Evolutionary conservation across 2,329 filamentous ascomycete species (phyloP).

Genomic region (Keithomyces neogunnii): DNA sequence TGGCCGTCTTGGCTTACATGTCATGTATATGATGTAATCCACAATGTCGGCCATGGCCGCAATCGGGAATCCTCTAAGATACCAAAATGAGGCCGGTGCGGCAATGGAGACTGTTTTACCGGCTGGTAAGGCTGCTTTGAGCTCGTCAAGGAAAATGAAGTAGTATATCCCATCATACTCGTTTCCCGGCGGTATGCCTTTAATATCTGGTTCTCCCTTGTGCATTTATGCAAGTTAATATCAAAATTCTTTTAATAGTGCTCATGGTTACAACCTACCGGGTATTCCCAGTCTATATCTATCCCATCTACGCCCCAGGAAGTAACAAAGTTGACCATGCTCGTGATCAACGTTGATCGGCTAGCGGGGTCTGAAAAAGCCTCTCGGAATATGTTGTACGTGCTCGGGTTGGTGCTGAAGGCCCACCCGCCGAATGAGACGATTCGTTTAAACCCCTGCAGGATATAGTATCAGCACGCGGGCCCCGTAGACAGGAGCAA

Average conservation of each 20-base stretch:
- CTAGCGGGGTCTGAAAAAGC: constrained; percentile 16
- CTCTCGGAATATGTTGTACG: constrained; percentile 12
- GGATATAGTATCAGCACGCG: too few species aligned
- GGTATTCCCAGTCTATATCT: constrained; percentile 37
- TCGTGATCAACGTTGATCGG: constrained; percentile 20
- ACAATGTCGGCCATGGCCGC: constrained; percentile 12
- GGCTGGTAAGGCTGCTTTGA: too few species aligned
- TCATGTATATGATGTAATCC: constrained; percentile 28
- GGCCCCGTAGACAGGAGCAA: too few species aligned
- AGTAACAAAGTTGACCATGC: constrained; percentile 27
- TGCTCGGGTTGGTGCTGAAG: constrained; percentile 10
- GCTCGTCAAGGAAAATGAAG: too few species aligned
- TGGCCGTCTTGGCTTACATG: constrained; percentile 8
- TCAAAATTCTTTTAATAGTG: too few species aligned
- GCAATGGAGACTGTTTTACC: constrained; percentile 12
- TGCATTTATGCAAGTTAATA: too few species aligned
- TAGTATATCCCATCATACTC: too few species aligned
- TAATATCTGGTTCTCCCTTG: too few species aligned
- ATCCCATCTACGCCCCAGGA: constrained; percentile 28
- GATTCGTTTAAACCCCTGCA: constrained; percentile 13
- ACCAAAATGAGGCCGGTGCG: constrained; percentile 25
- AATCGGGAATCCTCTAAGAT: constrained; percentile 22
- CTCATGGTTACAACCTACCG: constrained; percentile 3
- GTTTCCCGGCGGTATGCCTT: too few species aligned
- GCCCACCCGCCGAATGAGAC: constrained; percentile 22